These are phyloP conservation scores for Asclepias syriaca DNA, from an alignment of 257 asterid genomes.

Conservation along the genomic window DNA sequence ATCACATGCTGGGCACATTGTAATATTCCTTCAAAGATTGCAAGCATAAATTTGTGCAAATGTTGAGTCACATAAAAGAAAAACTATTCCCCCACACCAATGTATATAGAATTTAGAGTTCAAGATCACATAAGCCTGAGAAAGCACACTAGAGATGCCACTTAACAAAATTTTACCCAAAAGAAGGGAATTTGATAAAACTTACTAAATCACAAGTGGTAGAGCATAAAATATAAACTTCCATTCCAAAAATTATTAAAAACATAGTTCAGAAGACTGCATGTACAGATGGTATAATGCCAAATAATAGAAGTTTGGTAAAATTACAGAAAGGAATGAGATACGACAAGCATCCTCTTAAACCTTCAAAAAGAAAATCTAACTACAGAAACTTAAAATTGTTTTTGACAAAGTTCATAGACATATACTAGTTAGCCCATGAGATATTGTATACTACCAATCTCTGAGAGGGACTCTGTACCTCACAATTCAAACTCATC, in stretches of 20 bases:
- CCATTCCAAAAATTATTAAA: background rate
- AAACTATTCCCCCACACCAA: no score
- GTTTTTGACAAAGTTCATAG: constrained; percentile 30
- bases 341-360: no score
- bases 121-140: background rate
- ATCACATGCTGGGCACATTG: background rate
- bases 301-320: background rate
- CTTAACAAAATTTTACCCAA: background rate
- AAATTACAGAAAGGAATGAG: background rate
- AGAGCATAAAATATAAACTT: background rate
- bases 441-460: constrained; percentile 18
- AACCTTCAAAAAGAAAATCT: no score
- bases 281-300: background rate
- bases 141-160: background rate
- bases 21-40: background rate
- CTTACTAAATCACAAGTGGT: background rate
- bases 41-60: background rate
- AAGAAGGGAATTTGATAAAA: background rate
- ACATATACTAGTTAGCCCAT: constrained; percentile 10
- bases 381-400: background rate
- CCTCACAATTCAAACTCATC: constrained; percentile 79
- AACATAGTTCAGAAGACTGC: background rate
- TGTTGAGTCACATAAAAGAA: no score
- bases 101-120: background rate
- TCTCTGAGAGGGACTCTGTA: background rate